Conservation (phyloP, 768 basidiomycete genomes). For the Holtermannia corniformis region DNA sequence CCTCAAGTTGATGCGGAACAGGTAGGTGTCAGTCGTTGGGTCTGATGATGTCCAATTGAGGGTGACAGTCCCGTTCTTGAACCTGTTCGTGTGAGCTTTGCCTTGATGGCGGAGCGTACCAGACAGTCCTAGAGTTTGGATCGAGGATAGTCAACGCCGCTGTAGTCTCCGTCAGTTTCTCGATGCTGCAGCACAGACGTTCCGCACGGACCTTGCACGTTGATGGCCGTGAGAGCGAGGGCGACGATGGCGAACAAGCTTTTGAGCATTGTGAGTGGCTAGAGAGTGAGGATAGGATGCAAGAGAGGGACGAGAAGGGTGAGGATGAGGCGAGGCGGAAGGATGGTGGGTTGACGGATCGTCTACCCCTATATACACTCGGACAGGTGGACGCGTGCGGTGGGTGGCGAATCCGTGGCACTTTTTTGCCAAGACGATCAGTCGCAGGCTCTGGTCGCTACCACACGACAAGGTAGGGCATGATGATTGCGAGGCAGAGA, state of each 20-base stretch:
- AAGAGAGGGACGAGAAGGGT: background rate
- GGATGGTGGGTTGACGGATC: background rate
- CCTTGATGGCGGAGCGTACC: constrained; percentile 5
- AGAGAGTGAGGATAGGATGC: background rate
- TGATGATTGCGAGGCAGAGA: too few relatives aligned
- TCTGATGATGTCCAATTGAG: constrained; percentile 27
- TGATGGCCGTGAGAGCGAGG: background rate
- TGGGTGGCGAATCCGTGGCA: background rate
- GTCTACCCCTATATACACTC: background rate
- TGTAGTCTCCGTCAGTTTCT: too few relatives aligned
- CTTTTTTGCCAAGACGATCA: too few relatives aligned
- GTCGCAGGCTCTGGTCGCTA: too few relatives aligned
- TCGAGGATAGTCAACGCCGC: constrained; percentile 15
- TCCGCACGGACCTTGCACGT: background rate
- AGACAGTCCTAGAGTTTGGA: constrained; percentile 12
- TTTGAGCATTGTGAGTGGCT: background rate
- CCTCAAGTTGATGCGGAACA: constrained; percentile 21
- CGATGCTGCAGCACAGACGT: background rate
- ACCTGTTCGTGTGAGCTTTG: constrained; percentile 11
- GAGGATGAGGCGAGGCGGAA: too few relatives aligned
- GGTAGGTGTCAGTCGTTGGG: constrained; percentile 21
- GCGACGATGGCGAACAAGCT: background rate
- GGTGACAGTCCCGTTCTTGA: constrained; percentile 27
- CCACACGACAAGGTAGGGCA: too few relatives aligned
- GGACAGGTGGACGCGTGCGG: background rate